Evolutionary conservation across 257 asterid species (phyloP), one percentile per base, ranked within the genome.

Genomic region (Paraleonurus japonicus): DNA sequence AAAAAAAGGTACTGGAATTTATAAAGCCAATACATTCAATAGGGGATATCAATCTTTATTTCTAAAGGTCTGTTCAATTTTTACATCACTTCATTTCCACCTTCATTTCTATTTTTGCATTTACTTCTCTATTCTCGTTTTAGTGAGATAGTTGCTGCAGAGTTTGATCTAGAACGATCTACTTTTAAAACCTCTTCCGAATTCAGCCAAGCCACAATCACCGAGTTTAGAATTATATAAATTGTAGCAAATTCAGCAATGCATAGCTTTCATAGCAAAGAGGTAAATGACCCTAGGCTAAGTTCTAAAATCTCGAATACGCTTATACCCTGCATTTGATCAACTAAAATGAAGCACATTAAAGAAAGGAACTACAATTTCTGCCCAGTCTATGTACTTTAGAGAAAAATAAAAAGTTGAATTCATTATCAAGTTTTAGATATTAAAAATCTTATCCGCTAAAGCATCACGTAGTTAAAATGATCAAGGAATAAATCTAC

Each of bases 1-100:
- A 41, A 13, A 41, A 3, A 4, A 65, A 12, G 35, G 0, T 4
- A 4, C n/a, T 41, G 1, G 58, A 35, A 23, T 12, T 22, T 41
- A 65, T 11, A 13, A n/a, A 13, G 20, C 20, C 1, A 57, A 64
- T n/a, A 27, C 15, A 26, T 19, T 11, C 9, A 48, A 11, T 27
- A 60, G 65, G 61, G 24, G 27, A 65, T 47, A 66, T 66, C 32
- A 48, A 28, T 28, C 58, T 15, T 65, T 41, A 65, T 65, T 24
- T 23, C 59, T n/a, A 45, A 65, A 45, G 57, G 26, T 24, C 43
- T 23, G 71, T 15, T 41, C 50, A 11, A 24, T 41, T 41, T 41
- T 41, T 47, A n/a, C 10, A n/a, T n/a, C 5, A 16, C 53, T 47
- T 47, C 20, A 45, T 45, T 22, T 33, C 20, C 10, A 45, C 20